These are phyloP conservation scores for Penicillium paradoxum DNA, from an alignment of 495 filamentous ascomycete genomes.

Conservation along the genomic window DNA sequence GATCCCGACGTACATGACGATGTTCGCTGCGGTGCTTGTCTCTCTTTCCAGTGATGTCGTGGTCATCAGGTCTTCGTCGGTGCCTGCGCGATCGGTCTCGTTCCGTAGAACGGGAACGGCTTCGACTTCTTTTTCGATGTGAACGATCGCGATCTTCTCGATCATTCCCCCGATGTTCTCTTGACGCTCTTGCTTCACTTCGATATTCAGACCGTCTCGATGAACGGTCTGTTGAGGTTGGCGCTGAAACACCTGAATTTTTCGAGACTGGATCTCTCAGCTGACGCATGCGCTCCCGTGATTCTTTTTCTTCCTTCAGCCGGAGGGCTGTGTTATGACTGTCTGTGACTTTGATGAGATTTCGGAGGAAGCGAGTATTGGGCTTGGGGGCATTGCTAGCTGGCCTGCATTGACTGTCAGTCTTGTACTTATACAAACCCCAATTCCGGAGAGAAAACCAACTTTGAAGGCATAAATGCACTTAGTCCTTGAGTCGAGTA, in stretches of 20 bases:
- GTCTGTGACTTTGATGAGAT: slow-evolving; percentile 84
- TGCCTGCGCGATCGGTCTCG: slow-evolving; percentile 29
- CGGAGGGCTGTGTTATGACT: slow-evolving; percentile 83
- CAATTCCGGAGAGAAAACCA: slow-evolving; percentile 15
- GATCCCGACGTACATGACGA: slow-evolving; percentile 7
- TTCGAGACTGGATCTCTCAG: slow-evolving; percentile 33
- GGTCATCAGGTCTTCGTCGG: slow-evolving; percentile 19
- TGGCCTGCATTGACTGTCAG: slow-evolving; percentile 34
- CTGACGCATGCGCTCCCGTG: slow-evolving; percentile 52
- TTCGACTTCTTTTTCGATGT: slow-evolving; percentile 27
- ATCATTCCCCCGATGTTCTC: slow-evolving; percentile 14
- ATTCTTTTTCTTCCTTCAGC: slow-evolving; percentile 70
- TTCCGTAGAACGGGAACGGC: slow-evolving; percentile 26
- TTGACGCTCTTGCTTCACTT: slow-evolving; percentile 15
- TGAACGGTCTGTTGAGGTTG: slow-evolving; percentile 28
- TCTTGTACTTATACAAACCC: background rate
- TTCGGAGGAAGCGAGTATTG: slow-evolving; percentile 83
- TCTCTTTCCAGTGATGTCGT: slow-evolving; percentile 20
- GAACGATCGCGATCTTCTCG: slow-evolving; percentile 15
- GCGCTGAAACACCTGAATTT: background rate
- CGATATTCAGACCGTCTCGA: slow-evolving; percentile 13
- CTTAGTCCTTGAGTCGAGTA: slow-evolving; percentile 70
- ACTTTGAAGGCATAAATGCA: slow-evolving; percentile 68
- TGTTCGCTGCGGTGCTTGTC: slow-evolving; percentile 18
- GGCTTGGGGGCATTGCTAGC: slow-evolving; percentile 72